Evolutionary conservation across 495 filamentous ascomycete genomes (phyloP).

Genomic region (Hyaloscypha bicolor): DNA sequence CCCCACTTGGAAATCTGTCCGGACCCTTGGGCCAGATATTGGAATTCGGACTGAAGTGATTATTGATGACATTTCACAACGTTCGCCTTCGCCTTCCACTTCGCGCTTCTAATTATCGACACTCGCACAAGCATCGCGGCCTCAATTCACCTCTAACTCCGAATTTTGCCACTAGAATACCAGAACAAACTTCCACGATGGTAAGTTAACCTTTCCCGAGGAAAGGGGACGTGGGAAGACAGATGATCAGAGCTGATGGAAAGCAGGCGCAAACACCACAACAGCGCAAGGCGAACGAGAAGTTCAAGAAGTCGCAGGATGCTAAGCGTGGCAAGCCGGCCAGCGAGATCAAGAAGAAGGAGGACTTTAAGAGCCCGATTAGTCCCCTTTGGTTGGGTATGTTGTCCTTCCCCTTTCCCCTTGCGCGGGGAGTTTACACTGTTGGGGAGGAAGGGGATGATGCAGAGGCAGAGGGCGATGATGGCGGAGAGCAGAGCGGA

Average conservation of each 20-base stretch:
- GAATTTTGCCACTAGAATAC: too few relatives aligned
- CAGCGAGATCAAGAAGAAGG: slow-evolving; percentile 62
- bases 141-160: background rate
- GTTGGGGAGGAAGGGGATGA: too few relatives aligned
- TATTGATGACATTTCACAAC: background rate
- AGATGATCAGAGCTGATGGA: background rate
- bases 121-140: background rate
- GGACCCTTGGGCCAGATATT: slow-evolving; percentile 4
- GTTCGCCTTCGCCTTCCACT: background rate
- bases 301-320: slow-evolving; percentile 78
- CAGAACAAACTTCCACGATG: slow-evolving; percentile 14
- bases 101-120: background rate
- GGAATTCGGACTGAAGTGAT: too few relatives aligned
- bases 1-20: slow-evolving; percentile 16
- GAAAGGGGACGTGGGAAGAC: too few relatives aligned
- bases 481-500: background rate
- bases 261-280: slow-evolving; percentile 91
- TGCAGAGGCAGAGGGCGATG: too few relatives aligned
- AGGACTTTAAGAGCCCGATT: slow-evolving; percentile 72
- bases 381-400: slow-evolving; percentile 83
- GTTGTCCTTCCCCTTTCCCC: slow-evolving; percentile 36
- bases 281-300: slow-evolving; percentile 86
- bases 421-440: too few relatives aligned
- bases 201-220: background rate
- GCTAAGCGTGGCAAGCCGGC: slow-evolving; percentile 82